phyloP scores from a whole-genome alignment of 768 basidiomycete species.

The Fomitopsis serialis region DNA sequence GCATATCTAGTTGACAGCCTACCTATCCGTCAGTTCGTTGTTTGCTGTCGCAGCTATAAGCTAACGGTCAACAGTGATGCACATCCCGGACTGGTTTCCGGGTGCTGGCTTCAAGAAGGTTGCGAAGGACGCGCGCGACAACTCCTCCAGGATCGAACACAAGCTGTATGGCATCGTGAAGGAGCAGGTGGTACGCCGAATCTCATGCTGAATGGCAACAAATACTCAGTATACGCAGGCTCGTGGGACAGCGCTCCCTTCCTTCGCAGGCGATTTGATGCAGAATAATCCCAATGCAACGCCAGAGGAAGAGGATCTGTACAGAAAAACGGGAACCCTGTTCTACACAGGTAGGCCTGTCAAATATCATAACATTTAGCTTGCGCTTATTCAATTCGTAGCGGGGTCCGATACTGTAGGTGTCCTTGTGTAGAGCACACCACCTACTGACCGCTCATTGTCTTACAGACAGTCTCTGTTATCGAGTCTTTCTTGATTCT shows the following conservation, averaged over 20 bases:
- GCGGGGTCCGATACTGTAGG: neutral
- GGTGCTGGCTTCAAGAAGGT: constrained; percentile 10
- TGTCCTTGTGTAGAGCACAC: too few relatives aligned
- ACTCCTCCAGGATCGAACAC: neutral
- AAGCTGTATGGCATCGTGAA: neutral
- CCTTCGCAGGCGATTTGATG: neutral
- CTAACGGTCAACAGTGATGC: neutral
- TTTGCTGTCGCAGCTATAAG: neutral
- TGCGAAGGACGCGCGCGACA: neutral
- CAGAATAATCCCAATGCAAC: neutral
- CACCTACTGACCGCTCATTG: too few relatives aligned
- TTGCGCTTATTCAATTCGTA: neutral
- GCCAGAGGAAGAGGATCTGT: neutral
- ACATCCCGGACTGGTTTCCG: constrained; percentile 15
- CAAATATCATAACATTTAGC: neutral
- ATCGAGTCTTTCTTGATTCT: constrained; percentile 21
- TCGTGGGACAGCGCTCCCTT: neutral
- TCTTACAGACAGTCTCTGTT: neutral
- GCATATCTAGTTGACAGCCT: constrained; percentile 26
- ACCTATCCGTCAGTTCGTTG: constrained; percentile 19
- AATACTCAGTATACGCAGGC: neutral
- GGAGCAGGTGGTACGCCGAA: constrained; percentile 1
- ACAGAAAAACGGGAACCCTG: neutral
- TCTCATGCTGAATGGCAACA: too few relatives aligned
- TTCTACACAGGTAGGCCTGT: neutral